Conservation (phyloP, 75 land plant genomes). For the Ceratopteris richardii region DNA sequence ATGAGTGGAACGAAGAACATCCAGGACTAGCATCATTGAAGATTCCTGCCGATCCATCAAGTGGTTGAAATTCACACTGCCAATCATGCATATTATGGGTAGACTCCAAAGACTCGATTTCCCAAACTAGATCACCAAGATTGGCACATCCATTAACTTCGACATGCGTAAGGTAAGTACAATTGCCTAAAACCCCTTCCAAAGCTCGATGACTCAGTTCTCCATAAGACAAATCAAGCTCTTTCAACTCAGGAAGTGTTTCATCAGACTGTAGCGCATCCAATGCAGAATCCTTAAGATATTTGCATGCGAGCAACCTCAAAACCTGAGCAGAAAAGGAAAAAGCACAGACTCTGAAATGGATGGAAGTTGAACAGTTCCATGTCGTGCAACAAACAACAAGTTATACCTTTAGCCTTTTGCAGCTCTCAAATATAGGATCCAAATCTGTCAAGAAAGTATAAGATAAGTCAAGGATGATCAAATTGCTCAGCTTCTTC, state of each 20-base stretch:
- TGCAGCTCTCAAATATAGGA: conserved; percentile 83
- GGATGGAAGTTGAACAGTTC: neutral
- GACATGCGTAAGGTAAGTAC: conserved; percentile 76
- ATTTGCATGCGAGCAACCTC: conserved; percentile 91
- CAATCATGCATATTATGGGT: neutral
- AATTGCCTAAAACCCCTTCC: conserved; percentile 61
- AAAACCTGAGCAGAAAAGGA: conserved; percentile 49
- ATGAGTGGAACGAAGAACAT: neutral
- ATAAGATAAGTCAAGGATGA: conserved; percentile 84
- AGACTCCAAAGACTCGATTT: neutral
- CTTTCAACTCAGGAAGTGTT: conserved; percentile 75
- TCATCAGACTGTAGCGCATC: conserved; percentile 75
- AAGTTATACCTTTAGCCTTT: conserved; percentile 51
- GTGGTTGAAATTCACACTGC: too few relatives aligned
- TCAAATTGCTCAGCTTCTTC: conserved; percentile 48
- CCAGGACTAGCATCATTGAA: too few relatives aligned
- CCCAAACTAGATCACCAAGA: conserved; percentile 79
- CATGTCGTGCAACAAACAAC: too few relatives aligned
- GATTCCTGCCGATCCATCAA: too few relatives aligned
- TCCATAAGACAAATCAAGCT: conserved; percentile 84
- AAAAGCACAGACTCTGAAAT: neutral
- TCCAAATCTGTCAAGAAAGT: conserved; percentile 77
- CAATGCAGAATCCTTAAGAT: conserved; percentile 63
- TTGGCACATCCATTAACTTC: conserved; percentile 80
- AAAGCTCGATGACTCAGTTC: conserved; percentile 72